These are phyloP conservation scores for Phytopythium litorale DNA, from an alignment of 352 stramenopile genomes.

Conservation along the genomic window DNA sequence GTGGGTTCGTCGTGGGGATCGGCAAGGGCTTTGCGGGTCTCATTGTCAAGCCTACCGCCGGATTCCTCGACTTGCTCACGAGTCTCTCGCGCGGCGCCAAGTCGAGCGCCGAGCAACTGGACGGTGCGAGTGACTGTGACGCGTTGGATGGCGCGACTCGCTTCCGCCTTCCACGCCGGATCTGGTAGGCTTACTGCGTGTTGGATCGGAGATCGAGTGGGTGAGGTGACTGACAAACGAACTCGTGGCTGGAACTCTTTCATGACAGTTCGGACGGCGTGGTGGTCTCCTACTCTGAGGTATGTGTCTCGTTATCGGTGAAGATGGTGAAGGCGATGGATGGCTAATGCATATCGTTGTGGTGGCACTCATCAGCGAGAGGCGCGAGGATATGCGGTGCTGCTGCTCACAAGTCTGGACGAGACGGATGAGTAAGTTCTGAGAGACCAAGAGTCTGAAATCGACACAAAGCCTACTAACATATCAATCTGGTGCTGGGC, in stretches of 20 bases:
- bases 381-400: slow-evolving; percentile 65
- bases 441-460: slow-evolving; percentile 8
- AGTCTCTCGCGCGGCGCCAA: slow-evolving; percentile 79
- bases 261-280: slow-evolving; percentile 61
- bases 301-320: background rate
- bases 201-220: background rate
- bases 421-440: slow-evolving; percentile 73
- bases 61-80: slow-evolving; percentile 80
- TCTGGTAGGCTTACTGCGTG: slow-evolving; percentile 48
- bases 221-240: background rate
- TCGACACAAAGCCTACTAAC: background rate
- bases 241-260: slow-evolving; percentile 8
- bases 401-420: slow-evolving; percentile 73
- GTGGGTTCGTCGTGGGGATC: slow-evolving; percentile 82
- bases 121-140: slow-evolving; percentile 44
- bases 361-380: slow-evolving; percentile 27
- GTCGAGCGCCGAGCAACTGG: slow-evolving; percentile 75
- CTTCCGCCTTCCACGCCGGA: slow-evolving; percentile 63
- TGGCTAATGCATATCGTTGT: background rate
- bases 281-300: slow-evolving; percentile 77
- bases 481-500: background rate
- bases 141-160: slow-evolving; percentile 46
- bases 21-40: slow-evolving; percentile 79
- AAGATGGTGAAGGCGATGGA: background rate
- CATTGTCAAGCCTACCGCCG: slow-evolving; percentile 80